phyloP scores from a whole-genome alignment of 2,329 filamentous ascomycete species.

The Paraphaeosphaeria sporulosa region DNA sequence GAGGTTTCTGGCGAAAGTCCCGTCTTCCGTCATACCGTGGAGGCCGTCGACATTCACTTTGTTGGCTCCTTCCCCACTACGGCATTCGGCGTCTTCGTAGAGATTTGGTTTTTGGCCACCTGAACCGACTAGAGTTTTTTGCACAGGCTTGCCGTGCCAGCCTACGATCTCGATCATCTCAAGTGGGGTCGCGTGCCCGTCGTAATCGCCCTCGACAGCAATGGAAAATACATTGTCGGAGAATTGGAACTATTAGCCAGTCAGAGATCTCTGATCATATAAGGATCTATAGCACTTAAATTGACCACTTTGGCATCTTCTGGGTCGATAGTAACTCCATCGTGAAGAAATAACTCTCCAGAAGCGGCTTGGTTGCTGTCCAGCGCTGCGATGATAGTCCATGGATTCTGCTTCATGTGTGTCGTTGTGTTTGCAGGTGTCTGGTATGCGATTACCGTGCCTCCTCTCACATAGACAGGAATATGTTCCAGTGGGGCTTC shows the following conservation, averaged over 20 bases:
- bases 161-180: background rate
- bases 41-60: background rate
- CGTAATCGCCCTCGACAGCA: background rate
- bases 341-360: constrained; percentile 73
- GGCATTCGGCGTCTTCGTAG: background rate
- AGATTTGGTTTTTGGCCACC: background rate
- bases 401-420: constrained; percentile 66
- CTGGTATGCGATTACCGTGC: constrained; percentile 69
- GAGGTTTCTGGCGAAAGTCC: background rate
- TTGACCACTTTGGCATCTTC: constrained; percentile 63
- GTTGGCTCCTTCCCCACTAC: background rate
- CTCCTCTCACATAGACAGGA: constrained; percentile 74
- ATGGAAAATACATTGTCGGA: background rate
- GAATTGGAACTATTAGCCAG: background rate
- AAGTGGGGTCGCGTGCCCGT: background rate
- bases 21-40: background rate
- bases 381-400: constrained; percentile 69
- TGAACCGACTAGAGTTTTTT: background rate
- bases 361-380: constrained; percentile 59
- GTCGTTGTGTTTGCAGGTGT: constrained; percentile 69
- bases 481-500: constrained; percentile 71
- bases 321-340: constrained; percentile 70
- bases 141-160: background rate
- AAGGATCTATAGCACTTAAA: constrained; percentile 45
- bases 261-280: background rate